Conservation (phyloP, 768 basidiomycete genomes). For the Mycena sanguinolenta region DNA sequence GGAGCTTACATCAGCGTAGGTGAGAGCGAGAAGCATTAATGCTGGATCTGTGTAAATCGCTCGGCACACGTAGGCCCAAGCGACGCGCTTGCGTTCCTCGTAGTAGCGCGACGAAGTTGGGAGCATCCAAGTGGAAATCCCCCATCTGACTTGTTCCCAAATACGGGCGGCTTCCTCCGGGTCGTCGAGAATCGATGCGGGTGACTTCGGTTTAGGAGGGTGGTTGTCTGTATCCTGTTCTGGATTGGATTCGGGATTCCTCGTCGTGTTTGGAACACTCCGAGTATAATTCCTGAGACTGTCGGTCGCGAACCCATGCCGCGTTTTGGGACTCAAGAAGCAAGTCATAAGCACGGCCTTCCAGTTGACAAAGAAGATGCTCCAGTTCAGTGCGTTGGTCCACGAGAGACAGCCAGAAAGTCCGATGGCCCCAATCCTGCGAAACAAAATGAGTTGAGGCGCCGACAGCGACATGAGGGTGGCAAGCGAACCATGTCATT, state of each 20-base stretch:
- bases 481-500: conserved; percentile 22
- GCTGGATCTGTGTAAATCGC: conserved; percentile 51
- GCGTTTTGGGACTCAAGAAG: conserved; percentile 50
- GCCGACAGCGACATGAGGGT: background rate
- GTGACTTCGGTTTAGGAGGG: background rate
- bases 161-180: conserved; percentile 26
- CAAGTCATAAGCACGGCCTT: conserved; percentile 50
- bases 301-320: conserved; percentile 49
- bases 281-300: conserved; percentile 24
- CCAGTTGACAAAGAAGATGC: conserved; percentile 43
- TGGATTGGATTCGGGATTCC: background rate
- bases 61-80: conserved; percentile 51
- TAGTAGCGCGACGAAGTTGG: conserved; percentile 47
- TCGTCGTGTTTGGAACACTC: conserved; percentile 30
- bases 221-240: no score
- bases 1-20: conserved; percentile 43
- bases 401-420: conserved; percentile 49
- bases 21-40: conserved; percentile 51
- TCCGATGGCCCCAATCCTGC: conserved; percentile 55
- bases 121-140: conserved; percentile 48
- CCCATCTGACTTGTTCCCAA: conserved; percentile 45
- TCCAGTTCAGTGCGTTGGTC: conserved; percentile 47
- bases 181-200: background rate
- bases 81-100: conserved; percentile 47
- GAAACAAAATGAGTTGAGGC: background rate